phyloP scores from a whole-genome alignment of 108 stramenopile species.

The Schizochytrium sp. region DNA sequence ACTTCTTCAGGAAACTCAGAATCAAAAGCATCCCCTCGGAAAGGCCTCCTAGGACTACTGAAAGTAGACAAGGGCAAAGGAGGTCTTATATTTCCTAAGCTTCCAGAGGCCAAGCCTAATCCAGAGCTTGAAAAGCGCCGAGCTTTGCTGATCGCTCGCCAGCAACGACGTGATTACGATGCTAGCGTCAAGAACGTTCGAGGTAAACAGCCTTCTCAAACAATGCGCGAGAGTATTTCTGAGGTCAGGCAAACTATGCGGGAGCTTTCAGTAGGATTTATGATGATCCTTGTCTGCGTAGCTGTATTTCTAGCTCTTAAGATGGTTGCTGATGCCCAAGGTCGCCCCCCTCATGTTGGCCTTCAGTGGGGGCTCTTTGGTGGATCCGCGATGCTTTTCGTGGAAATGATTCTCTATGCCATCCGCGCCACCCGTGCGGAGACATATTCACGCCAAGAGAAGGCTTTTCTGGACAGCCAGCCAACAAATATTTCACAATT shows the following conservation, averaged over 20 bases:
- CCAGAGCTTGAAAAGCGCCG: constrained; percentile 40
- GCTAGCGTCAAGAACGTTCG: background rate
- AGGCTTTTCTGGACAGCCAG: constrained; percentile 32
- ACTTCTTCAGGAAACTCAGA: too few relatives aligned
- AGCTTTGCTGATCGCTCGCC: constrained; percentile 32
- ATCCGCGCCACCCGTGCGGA: constrained; percentile 30
- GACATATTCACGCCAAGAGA: background rate
- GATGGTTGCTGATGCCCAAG: constrained; percentile 10
- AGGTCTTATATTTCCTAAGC: background rate
- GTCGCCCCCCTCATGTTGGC: constrained; percentile 28
- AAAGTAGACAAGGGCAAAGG: constrained; percentile 20
- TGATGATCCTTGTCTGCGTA: constrained; percentile 46
- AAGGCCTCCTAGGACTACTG: background rate
- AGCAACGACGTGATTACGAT: constrained; percentile 42
- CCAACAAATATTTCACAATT: constrained; percentile 40
- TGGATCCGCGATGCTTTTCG: background rate
- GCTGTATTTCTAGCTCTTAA: constrained; percentile 51
- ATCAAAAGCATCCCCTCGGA: too few relatives aligned
- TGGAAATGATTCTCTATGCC: constrained; percentile 21
- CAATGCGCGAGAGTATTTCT: background rate
- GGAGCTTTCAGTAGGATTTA: constrained; percentile 44
- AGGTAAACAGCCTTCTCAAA: background rate
- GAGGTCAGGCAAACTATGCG: background rate
- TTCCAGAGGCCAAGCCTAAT: background rate
- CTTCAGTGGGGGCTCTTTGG: constrained; percentile 54